A percentile compares a stretch with the other conserved stretches of the same genome.
Conservation (phyloP, 495 filamentous ascomycete species). For the Tuber umbilicatum region DNA sequence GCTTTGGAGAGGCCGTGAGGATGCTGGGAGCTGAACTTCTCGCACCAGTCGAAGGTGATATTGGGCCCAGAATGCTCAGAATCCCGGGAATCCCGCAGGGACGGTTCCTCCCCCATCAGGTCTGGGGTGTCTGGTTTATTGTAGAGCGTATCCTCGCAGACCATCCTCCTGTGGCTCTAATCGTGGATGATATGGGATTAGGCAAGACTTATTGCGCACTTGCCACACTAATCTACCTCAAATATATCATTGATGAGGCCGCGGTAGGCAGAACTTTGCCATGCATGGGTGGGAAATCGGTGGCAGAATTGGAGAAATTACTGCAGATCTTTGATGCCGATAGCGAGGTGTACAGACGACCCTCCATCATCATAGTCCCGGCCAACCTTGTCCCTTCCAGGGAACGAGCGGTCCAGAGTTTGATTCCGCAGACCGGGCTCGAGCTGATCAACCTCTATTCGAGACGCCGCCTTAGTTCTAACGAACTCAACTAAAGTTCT, state of each 20-base stretch:
- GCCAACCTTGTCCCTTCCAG: neutral
- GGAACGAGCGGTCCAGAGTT: neutral
- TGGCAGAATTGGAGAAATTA: no score
- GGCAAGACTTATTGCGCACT: constrained; percentile 12
- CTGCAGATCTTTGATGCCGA: no score
- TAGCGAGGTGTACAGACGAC: neutral
- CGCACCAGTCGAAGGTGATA: neutral
- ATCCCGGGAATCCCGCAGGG: neutral
- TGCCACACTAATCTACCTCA: neutral
- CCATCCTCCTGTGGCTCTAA: neutral
- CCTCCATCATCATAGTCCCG: neutral
- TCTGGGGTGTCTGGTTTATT: constrained; percentile 3
- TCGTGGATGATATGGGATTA: constrained; percentile 16
- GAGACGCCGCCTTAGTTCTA: neutral
- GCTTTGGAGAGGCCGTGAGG: neutral
- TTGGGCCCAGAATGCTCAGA: neutral
- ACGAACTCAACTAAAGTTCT: neutral
- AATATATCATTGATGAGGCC: no score
- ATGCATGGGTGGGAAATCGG: no score
- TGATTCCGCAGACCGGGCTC: neutral
- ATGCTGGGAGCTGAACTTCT: neutral
- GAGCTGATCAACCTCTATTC: neutral
- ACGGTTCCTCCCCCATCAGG: neutral
- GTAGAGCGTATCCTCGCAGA: no score
- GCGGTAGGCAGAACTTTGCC: no score